Evolutionary conservation across 257 asterid genomes (phyloP), one percentile per base, ranked within the genome.

Genomic region (Capsicum rhomboideum): DNA sequence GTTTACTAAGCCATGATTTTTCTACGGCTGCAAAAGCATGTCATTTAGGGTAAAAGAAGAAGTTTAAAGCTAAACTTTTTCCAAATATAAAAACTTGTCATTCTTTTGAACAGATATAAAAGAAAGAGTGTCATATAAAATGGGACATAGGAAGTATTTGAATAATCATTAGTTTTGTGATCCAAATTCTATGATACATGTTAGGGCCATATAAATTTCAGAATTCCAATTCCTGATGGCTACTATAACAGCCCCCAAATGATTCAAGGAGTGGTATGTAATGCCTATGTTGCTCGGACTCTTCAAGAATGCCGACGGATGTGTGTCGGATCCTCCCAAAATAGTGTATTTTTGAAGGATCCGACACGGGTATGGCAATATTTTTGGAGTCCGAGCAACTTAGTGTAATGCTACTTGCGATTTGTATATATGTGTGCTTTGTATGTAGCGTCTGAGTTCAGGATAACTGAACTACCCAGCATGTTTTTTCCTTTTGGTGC

Each of bases 181-280:
- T 54, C 52, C 77, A 28, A 78, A 34, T 58, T 78, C 49, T 83
- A 14, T 6, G 11, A 53, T 59, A 61, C 56, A 72, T 58, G 69
- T 17, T 71, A 85, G 90, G 87, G 84, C 18, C 86, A 72, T 59
- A 58, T 84, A 53, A 79, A 82, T 67, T 46, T 80, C 58, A 85
- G 86, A 34, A 49, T 78, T 87, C 87, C 86, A 23, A 26, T 84
- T 12, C 31, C 49, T 79, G 88, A 59, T 58, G 42, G 58, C 81
- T 72, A 56, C 84, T 86, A 29, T 42, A 34, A 66, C 61, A 56
- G 64, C 69, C 74, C 40, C 54, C 82, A 82, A 56, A 72, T 63
- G 83, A 81, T 68, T 85, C 84, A 78, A 71, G 71, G 84, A 54
- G 78, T 49, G 82, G 90, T 84, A 37, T 78, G 80, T 56, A 81